Base-by-base conservation (phyloP, 2,329 filamentous ascomycete genomes). In the Penicillium sp. region DNA sequence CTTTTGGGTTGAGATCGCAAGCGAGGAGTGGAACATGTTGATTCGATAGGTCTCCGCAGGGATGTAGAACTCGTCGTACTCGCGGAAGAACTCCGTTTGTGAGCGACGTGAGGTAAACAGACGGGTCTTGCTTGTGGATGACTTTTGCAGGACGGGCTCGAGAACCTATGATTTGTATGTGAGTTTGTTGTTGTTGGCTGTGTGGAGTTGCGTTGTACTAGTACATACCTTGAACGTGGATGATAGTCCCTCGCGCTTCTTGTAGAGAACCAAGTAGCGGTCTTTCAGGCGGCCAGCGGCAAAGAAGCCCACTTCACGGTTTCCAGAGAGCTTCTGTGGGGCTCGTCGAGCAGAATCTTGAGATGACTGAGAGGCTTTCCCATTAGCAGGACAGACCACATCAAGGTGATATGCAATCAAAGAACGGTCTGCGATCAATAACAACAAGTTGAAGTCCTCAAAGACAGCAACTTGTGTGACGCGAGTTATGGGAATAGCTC, bases 61-160 rank as follows among this genome's bases (percentile, higher is more conserved):
- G 63, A 99, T 92, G 76, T 97, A 99, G 75, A 99, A 99, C 64
- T 97, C 94, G 76, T 99, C 94, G 71, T 92, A 99, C 69, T 99
- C 94, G 59, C 94, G 88, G 85, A 97, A 99, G 65, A 93, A 93
- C 65, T 99, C 94, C 0, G 93, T 97, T 56, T 84, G 86, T 18
- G 91, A 91, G 29, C 82, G 80, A 9, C 83, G 82, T 16, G 85
- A 78, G 7, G 67, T 66, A 68, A 84, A 86, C 60, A 87, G 78
- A 8, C 90, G 85, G 4, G 85, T 83, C 65, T 87, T 90, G 78
- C 89, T 93, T 68, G 96, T 90, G 0, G 89, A 87, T 0, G 91
- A 89, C 70, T 96, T 97, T 63, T 97, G 92, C 67, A 94, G 89
- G 26, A 99, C 91, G 0, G 94, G 94, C 71, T 99, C 94, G 8